These are phyloP conservation scores for Penicillium ochrochloron DNA, from an alignment of 495 filamentous ascomycete genomes.

Conservation along the genomic window DNA sequence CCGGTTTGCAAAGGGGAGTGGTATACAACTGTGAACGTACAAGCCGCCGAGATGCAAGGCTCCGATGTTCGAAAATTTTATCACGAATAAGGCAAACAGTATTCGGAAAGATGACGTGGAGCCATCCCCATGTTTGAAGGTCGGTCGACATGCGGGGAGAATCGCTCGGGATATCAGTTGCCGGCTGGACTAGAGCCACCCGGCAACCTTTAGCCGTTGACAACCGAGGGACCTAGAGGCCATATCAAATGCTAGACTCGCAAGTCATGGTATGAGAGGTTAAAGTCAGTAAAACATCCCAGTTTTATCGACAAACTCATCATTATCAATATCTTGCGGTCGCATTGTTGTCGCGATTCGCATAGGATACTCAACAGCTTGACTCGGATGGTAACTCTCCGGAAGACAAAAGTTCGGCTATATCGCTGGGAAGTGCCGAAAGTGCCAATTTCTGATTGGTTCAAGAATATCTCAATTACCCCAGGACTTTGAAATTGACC, in stretches of 20 bases:
- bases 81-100: not conserved
- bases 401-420: constrained; percentile 19
- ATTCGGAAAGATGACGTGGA: constrained; percentile 3
- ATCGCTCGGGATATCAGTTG: constrained; percentile 6
- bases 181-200: constrained; percentile 5
- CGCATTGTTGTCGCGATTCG: not conserved
- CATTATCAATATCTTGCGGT: not conserved
- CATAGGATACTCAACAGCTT: not conserved
- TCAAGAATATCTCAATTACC: not conserved
- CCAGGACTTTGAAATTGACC: not conserved
- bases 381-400: constrained; percentile 18
- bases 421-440: not conserved
- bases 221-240: not conserved
- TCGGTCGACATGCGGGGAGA: not conserved
- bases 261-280: not conserved
- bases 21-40: not conserved
- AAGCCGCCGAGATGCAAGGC: not conserved
- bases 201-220: not conserved
- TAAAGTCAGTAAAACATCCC: not conserved
- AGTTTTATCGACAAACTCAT: not conserved
- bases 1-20: constrained; percentile 13
- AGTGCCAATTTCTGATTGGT: not conserved
- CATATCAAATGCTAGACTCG: not conserved
- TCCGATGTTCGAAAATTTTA: not conserved
- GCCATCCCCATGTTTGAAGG: not conserved